Evolutionary conservation across 202 grass and related monocot species (phyloP).

Genomic region (Schoenoplectus triqueter): DNA sequence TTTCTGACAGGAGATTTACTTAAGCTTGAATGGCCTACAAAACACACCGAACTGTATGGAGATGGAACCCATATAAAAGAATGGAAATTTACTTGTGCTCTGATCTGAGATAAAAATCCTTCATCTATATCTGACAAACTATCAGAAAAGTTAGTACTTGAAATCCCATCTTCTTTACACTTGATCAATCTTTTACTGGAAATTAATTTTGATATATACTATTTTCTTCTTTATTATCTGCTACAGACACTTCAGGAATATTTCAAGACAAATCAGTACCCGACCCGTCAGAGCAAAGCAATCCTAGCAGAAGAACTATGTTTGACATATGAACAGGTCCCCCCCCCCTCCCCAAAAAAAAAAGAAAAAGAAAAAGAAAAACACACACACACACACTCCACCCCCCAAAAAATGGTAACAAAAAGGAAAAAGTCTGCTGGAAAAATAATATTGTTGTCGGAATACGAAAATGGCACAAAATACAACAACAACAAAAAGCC

Average conservation of each 20-base stretch:
- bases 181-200: not conserved
- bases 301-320: constrained; percentile 71
- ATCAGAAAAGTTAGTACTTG: too few relatives aligned
- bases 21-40: not conserved
- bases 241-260: constrained; percentile 65
- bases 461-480: too few relatives aligned
- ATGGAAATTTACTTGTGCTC: not conserved
- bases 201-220: not conserved
- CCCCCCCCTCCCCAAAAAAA: not conserved
- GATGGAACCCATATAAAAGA: too few relatives aligned
- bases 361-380: not conserved
- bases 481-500: too few relatives aligned
- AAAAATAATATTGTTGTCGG: too few relatives aligned
- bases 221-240: constrained; percentile 36
- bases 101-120: not conserved
- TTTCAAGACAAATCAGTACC: constrained; percentile 80
- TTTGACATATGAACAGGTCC: constrained; percentile 73
- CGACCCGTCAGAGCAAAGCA: constrained; percentile 66
- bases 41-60: not conserved
- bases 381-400: too few relatives aligned
- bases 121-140: not conserved
- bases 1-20: not conserved
- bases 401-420: too few relatives aligned
- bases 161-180: not conserved
- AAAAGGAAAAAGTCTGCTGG: too few relatives aligned